These are phyloP conservation scores for Saccharomycopsis crataegensis DNA, from an alignment of 1,139 yeast genomes.

Conservation along the genomic window DNA sequence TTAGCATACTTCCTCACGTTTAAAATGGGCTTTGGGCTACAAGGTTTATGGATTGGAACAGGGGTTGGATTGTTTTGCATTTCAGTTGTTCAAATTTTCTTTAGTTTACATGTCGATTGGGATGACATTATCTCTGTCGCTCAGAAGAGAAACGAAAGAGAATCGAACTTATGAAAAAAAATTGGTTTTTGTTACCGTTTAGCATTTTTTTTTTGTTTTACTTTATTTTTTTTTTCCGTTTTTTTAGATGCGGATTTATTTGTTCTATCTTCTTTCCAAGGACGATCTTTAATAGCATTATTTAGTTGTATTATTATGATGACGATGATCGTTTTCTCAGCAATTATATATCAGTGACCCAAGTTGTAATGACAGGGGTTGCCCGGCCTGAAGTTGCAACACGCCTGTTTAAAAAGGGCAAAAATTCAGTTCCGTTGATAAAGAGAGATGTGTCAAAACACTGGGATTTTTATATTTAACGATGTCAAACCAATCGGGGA, in stretches of 20 bases:
- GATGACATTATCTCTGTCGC: constrained; percentile 32
- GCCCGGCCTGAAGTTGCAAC: no score
- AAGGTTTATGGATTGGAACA: constrained; percentile 85
- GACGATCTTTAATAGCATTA: no score
- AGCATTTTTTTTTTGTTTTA: no score
- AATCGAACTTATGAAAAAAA: constrained; percentile 5
- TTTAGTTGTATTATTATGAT: no score
- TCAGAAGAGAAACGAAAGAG: constrained; percentile 26
- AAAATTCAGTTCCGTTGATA: no score
- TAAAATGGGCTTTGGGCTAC: constrained; percentile 42
- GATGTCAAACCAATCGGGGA: constrained; percentile 73
- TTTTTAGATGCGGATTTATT: not conserved
- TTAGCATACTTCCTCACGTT: constrained; percentile 60
- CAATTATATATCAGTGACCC: no score
- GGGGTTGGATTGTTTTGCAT: constrained; percentile 67
- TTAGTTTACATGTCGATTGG: constrained; percentile 39
- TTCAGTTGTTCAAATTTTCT: constrained; percentile 49
- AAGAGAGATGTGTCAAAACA: no score
- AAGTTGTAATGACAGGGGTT: no score
- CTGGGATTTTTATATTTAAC: constrained; percentile 5
- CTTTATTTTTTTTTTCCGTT: not conserved
- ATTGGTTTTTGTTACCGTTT: not conserved
- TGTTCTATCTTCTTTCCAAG: no score
- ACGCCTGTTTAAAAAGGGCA: no score
- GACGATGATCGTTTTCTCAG: no score